A percentile compares a stretch with the other conserved stretches of the same genome.
Conservation (phyloP, 1,284 basidiomycete genomes). For the Leccinum subatratum region DNA sequence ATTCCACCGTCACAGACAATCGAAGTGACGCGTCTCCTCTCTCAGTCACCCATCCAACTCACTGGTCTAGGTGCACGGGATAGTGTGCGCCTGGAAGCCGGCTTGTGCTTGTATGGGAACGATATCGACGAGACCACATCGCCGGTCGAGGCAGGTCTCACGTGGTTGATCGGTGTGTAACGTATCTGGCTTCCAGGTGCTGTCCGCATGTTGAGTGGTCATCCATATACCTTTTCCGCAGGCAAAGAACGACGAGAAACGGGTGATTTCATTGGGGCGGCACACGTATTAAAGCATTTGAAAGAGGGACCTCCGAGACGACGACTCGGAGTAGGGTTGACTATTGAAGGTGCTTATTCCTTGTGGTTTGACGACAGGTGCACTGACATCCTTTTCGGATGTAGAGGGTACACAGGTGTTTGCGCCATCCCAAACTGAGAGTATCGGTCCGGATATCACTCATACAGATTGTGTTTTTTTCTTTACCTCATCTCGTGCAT, state of each 20-base stretch:
- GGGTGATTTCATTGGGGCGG: slow-evolving; percentile 80
- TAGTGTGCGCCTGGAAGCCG: slow-evolving; percentile 89
- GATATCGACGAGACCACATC: slow-evolving; percentile 85
- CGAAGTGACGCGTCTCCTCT: slow-evolving; percentile 69
- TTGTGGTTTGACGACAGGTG: not conserved
- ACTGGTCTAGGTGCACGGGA: slow-evolving; percentile 93
- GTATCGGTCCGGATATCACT: slow-evolving; percentile 47
- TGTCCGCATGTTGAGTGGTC: not conserved
- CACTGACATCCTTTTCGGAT: slow-evolving; percentile 9
- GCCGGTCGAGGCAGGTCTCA: slow-evolving; percentile 86
- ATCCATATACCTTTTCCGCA: slow-evolving; percentile 13
- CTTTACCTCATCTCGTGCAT: slow-evolving; percentile 6
- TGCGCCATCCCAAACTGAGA: slow-evolving; percentile 47
- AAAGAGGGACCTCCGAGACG: slow-evolving; percentile 76
- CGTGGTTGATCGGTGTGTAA: slow-evolving; percentile 81
- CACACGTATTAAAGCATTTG: slow-evolving; percentile 74
- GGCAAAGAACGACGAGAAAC: slow-evolving; percentile 77
- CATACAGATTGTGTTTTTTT: not conserved
- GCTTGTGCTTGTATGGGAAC: slow-evolving; percentile 97
- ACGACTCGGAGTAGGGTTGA: slow-evolving; percentile 81
- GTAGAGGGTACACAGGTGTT: slow-evolving; percentile 80
- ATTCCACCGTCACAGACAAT: slow-evolving; percentile 77
- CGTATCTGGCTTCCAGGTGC: slow-evolving; percentile 3
- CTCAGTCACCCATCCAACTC: slow-evolving; percentile 72
- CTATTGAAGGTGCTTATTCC: slow-evolving; percentile 67